These are phyloP conservation scores for Trichophyton mentagrophytes DNA, from an alignment of 2,329 filamentous ascomycete genomes.

Conservation along the genomic window DNA sequence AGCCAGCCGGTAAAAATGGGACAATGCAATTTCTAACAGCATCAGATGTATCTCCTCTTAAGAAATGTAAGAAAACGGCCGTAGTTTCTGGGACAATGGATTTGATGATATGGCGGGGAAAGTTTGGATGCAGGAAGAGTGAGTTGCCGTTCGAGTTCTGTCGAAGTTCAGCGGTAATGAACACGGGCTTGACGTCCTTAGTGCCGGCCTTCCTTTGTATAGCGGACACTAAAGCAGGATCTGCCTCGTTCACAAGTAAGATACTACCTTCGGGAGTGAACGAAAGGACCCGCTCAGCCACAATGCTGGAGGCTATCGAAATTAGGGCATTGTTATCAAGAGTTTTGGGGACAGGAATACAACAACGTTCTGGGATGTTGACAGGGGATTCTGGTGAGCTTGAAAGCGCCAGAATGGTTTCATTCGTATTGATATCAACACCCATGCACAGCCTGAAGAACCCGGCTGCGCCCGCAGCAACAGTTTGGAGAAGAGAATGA, in stretches of 20 bases:
- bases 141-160: neutral
- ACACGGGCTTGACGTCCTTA: neutral
- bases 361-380: neutral
- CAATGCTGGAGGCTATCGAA: neutral
- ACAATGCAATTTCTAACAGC: neutral
- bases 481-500: neutral
- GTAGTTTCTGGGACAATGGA: neutral
- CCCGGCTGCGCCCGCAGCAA: neutral
- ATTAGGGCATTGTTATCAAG: neutral
- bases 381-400: neutral
- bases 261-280: neutral
- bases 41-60: neutral
- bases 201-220: neutral
- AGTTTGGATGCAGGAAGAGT: neutral
- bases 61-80: neutral
- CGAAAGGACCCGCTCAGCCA: neutral
- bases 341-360: neutral
- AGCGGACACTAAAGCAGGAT: neutral
- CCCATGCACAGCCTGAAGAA: neutral
- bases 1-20: neutral
- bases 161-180: neutral
- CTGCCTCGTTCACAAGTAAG: neutral
- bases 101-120: neutral
- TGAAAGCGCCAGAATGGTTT: neutral
- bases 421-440: neutral